Base-by-base conservation (phyloP, 2,329 filamentous ascomycete species). In the Fusarium devonianum region DNA sequence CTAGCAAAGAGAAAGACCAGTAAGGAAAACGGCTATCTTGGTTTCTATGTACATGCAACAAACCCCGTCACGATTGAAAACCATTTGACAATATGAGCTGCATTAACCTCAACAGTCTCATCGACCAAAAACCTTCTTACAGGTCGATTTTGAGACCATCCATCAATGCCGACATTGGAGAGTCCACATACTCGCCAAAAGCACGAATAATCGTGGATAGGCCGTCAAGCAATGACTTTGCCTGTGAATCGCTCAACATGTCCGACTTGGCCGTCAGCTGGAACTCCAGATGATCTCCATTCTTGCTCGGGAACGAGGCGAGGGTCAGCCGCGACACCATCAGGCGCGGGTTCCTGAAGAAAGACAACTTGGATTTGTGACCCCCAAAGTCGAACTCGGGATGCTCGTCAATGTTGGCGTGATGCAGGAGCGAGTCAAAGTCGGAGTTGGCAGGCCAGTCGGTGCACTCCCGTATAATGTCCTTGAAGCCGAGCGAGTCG, bases 401-500 rank as follows among this genome's bases (percentile, higher is more conserved):
- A 13, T 59, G 35, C 10, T 63, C 62, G 4, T 63, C 54, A 8
- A 64, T 50, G 28, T 62, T 63, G 26, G 61, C 58, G 29, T 63
- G 56, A 16, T 62, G 60, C 3, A 63, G 42, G 5, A 53, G 21
- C 2, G 46, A 38, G 17, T 55, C 44, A 11, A 63, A 57, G 2
- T 35, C 28, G 1, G 51, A 43, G 2, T 26, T 33, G 0, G 29
- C 23, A 2, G 49, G 47, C 61, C 59, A 64, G 12, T 53, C 30
- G 3, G 58, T 60, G 21, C 56, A 60, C 12, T 55, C n/a, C 19
- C 48, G 29, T 1, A 48, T 39, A 16, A 63, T 61, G 14, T 59
- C 56, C 13, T 36, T 35, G 25, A 29, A 61, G 7, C 48, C 44
- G 9, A 62, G 34, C 2, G 53, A 55, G 16, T 59, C 58, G 3